Base-by-base conservation (phyloP, 176 grass and related monocot species). In the Cenchrus fungigraminus region DNA sequence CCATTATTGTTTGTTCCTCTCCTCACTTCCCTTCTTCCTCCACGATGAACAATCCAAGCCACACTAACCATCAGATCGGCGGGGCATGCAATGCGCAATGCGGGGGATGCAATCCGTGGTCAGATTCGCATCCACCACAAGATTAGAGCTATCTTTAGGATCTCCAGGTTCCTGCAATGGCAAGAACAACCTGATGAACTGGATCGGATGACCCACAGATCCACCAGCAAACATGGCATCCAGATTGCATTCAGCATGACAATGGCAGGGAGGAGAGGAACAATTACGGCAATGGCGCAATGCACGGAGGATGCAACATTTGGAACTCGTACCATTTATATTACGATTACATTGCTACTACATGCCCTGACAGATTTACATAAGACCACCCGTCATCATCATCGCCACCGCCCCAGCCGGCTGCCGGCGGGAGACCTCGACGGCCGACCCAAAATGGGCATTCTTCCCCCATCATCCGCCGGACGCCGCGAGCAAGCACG, bases 361-460 rank as follows among this genome's bases (percentile, higher is more conserved):
- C 85, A 83, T 82, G 46, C 70, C 76, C 87, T 79, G 83, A 91
- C 80, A 84, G 89, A 81, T 82, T 70, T 60, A 91, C 85, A 91
- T 84, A 71, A 40, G 37, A 42, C 80, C 50, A 79, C 74, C 72
- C 9, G 9, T 17, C 79, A 74, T 53, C 65, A 60, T 25, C 29
- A 45, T 14, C 58, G 34, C 9, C 73, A 73, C 22, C 68, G 28
- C 47, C 67, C 6, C 79, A 19, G 66, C 75, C 85, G 32, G 85
- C 85, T 34, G 28, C 81, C 85, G 46, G 81, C 81, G 62, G 86
- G 70, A 69, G 80, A 84, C 80, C 80, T 80, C 85, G 80, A 86
- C 85, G 80, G 89, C 89, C 81, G 81, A 56, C 85, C 89, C 89
- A 91, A 91, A 91, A 91, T 81, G 89, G 76, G 77, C 76, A 40